Evolutionary conservation across 2,329 filamentous ascomycete species (phyloP).

Genomic region (Pseudogymnoascus sp.): DNA sequence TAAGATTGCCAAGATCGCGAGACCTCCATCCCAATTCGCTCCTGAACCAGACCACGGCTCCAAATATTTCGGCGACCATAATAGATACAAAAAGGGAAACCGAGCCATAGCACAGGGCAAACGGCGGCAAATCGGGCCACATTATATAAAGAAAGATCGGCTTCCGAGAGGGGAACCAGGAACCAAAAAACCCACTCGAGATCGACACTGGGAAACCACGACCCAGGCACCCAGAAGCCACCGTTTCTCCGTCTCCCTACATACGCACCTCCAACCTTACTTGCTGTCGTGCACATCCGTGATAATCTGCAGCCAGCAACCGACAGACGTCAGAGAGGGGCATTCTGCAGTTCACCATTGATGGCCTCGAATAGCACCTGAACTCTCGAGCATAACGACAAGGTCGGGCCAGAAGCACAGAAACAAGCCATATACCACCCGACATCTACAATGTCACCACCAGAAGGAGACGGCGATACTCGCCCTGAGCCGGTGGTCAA

Average conservation of each 20-base stretch:
- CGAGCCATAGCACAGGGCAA: neutral
- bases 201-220: neutral
- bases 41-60: neutral
- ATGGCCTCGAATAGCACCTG: constrained; percentile 13
- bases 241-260: constrained; percentile 7
- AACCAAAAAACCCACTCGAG: neutral
- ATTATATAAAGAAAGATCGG: constrained; percentile 1
- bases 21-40: neutral
- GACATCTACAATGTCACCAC: neutral
- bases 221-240: constrained; percentile 2
- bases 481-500: constrained; percentile 1
- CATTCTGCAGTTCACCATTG: constrained; percentile 11
- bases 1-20: constrained; percentile 8
- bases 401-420: constrained; percentile 1
- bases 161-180: neutral
- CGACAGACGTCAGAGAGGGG: constrained; percentile 1
- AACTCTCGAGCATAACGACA: constrained; percentile 10
- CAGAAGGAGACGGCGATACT: neutral
- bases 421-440: neutral
- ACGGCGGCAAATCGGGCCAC: constrained; percentile 1
- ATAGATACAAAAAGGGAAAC: neutral
- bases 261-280: constrained; percentile 4
- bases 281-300: neutral
- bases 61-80: constrained; percentile 1
- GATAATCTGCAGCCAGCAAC: constrained; percentile 2